Percentiles rank a stretch among this genome's conserved stretches.
Evolutionary conservation across 441 rosid genomes (phyloP).

Genomic region (Breynia disticha): DNA sequence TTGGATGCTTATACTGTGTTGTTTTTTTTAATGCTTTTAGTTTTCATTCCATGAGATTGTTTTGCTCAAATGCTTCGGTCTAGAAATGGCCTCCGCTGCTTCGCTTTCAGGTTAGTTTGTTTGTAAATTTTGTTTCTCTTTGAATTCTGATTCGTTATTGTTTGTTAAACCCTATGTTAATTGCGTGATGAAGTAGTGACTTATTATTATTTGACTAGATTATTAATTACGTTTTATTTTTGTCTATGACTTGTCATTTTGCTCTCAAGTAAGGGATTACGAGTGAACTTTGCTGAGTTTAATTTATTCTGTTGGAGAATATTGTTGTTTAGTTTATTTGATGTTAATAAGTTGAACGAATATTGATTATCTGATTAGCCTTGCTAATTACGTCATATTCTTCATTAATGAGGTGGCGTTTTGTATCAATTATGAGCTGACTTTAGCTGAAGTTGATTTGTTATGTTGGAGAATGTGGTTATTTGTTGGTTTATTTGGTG

Average conservation of each 20-base stretch:
- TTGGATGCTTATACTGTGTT: slow-evolving; percentile 4
- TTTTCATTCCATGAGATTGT: slow-evolving; percentile 41
- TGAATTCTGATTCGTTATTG: not conserved
- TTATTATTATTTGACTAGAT: not conserved
- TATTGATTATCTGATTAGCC: not conserved
- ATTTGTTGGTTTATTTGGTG: not conserved
- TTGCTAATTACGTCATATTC: not conserved
- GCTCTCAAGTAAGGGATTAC: too few species aligned
- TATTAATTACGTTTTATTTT: too few species aligned
- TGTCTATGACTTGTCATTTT: too few species aligned
- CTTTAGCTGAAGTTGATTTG: not conserved
- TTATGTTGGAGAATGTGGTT: not conserved
- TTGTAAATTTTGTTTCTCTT: too few species aligned
- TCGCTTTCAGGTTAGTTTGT: slow-evolving; percentile 56
- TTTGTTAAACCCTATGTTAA: not conserved
- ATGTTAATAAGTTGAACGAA: too few species aligned
- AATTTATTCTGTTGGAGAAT: too few species aligned
- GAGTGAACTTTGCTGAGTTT: too few species aligned
- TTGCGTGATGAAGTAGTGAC: not conserved
- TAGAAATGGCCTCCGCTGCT: slow-evolving; percentile 69
- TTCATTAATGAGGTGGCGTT: not conserved
- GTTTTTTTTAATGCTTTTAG: slow-evolving; percentile 19
- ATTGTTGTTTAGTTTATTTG: too few species aligned
- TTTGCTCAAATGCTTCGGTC: slow-evolving; percentile 21
- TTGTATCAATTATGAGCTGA: not conserved